phyloP scores from a whole-genome alignment of 345 rosid species.

The Citrus inodora region DNA sequence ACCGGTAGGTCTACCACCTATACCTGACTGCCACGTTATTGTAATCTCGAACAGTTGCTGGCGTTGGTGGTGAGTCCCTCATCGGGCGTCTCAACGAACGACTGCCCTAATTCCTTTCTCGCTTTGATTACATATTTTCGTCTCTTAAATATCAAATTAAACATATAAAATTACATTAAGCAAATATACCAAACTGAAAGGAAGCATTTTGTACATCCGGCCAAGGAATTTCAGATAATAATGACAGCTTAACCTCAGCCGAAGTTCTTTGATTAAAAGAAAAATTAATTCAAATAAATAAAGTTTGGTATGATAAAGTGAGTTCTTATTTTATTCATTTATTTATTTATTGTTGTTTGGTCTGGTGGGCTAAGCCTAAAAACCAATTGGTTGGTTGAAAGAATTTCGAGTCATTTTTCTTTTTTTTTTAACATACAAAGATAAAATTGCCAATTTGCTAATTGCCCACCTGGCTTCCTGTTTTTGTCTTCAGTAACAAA shows the following conservation, averaged over 20 bases:
- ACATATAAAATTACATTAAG: neutral
- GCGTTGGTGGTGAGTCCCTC: slow-evolving; percentile 19
- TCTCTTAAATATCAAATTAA: neutral
- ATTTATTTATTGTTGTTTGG: neutral
- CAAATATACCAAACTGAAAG: no score
- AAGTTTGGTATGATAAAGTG: slow-evolving; percentile 14
- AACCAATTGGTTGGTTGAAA: neutral
- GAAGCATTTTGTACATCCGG: no score
- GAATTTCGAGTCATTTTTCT: neutral
- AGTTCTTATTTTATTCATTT: neutral
- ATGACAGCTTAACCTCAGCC: slow-evolving; percentile 43
- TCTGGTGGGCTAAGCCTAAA: neutral
- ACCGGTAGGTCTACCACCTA: neutral
- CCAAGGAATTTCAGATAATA: no score
- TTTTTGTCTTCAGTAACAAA: neutral
- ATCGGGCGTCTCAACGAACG: slow-evolving; percentile 13
- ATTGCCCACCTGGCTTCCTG: neutral
- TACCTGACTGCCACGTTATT: slow-evolving; percentile 10
- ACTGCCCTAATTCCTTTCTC: neutral
- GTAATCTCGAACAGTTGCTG: neutral
- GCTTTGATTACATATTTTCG: neutral
- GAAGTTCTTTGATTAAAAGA: slow-evolving; percentile 26
- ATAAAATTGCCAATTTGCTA: no score
- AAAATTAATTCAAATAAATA: neutral
- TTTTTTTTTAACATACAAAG: neutral